A percentile compares a stretch with the other conserved stretches of the same genome.
Conservation (phyloP, 129 eudicot species). For the Logfia minima region DNA sequence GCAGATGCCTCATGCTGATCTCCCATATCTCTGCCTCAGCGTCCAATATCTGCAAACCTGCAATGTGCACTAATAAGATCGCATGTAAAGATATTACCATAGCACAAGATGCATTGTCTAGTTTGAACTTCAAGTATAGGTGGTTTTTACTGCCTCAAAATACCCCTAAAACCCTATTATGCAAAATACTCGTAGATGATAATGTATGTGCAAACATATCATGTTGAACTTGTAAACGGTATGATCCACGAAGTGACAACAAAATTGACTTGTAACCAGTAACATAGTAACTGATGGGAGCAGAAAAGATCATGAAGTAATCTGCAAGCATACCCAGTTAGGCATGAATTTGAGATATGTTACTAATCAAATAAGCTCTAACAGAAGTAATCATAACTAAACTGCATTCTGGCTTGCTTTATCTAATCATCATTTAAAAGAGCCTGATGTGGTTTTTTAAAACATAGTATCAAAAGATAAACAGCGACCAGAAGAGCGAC, state of each 20-base stretch:
- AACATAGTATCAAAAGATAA: neutral
- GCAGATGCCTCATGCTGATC: constrained; percentile 84
- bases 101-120: constrained; percentile 1
- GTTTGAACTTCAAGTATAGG: neutral
- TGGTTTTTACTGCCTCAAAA: neutral
- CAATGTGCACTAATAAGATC: constrained; percentile 18
- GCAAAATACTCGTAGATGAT: neutral
- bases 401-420: neutral
- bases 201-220: neutral
- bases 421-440: constrained; percentile 5
- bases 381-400: neutral
- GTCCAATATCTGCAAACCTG: constrained; percentile 66
- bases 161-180: neutral
- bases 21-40: constrained; percentile 56
- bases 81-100: neutral
- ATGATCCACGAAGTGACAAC: neutral
- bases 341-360: neutral
- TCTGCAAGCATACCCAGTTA: neutral
- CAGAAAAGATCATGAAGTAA: neutral
- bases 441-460: neutral
- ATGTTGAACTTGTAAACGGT: neutral
- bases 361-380: neutral
- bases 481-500: neutral
- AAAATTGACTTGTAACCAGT: neutral
- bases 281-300: neutral